phyloP scores from a whole-genome alignment of 2,329 filamentous ascomycete genomes.

The Alternaria hordeiaustralica region DNA sequence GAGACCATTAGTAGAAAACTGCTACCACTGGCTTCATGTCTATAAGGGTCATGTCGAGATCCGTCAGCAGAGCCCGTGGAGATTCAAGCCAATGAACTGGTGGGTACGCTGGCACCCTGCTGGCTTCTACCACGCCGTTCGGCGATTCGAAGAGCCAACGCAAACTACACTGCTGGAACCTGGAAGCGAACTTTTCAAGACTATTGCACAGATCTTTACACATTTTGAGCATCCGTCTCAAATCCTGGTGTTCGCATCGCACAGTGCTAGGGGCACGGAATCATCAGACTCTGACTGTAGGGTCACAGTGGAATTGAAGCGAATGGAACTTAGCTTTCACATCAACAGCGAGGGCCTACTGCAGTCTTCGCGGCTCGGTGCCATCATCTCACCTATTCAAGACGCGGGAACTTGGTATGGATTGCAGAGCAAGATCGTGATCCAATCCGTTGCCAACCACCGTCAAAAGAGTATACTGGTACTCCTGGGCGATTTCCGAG shows the following conservation, averaged over 20 bases:
- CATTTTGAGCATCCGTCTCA: slow-evolving; percentile 56
- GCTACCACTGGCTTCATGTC: slow-evolving; percentile 67
- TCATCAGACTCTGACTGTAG: no score
- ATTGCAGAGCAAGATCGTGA: slow-evolving; percentile 63
- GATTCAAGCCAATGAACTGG: slow-evolving; percentile 49
- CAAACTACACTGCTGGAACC: slow-evolving; percentile 58
- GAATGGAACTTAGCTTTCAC: slow-evolving; percentile 61
- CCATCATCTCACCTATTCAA: slow-evolving; percentile 60
- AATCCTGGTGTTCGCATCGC: slow-evolving; percentile 60
- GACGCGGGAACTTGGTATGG: slow-evolving; percentile 68
- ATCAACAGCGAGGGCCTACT: slow-evolving; percentile 57
- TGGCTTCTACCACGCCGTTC: slow-evolving; percentile 9
- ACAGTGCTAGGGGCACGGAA: no score
- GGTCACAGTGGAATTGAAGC: slow-evolving; percentile 60
- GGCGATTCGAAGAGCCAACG: slow-evolving; percentile 24
- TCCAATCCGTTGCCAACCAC: slow-evolving; percentile 54
- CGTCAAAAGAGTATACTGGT: slow-evolving; percentile 60
- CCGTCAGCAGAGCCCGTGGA: slow-evolving; percentile 55
- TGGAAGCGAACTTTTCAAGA: slow-evolving; percentile 49
- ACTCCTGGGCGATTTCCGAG: slow-evolving; percentile 54
- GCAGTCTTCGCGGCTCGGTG: slow-evolving; percentile 56
- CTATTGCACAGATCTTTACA: slow-evolving; percentile 55
- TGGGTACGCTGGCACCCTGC: slow-evolving; percentile 39
- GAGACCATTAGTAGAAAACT: slow-evolving; percentile 56
- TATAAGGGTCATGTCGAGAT: slow-evolving; percentile 58